Conservation (phyloP, 345 rosid species). For the Cochlearia excelsa region DNA sequence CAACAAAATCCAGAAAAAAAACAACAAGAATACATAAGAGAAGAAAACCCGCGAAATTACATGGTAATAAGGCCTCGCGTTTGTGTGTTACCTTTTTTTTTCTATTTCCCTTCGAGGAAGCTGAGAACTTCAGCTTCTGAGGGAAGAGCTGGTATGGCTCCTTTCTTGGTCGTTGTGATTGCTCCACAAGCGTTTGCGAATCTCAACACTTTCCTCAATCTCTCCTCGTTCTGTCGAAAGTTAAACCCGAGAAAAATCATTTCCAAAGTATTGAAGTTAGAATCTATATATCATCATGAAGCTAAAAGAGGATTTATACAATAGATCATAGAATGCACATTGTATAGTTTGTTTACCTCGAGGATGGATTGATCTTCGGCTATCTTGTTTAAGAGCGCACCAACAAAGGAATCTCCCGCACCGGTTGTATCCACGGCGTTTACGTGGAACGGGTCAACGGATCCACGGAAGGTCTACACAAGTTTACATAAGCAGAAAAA, state of each 20-base stretch:
- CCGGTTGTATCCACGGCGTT: conserved; percentile 88
- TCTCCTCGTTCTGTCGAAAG: conserved; percentile 55
- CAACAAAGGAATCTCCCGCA: conserved; percentile 96
- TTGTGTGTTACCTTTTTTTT: background rate
- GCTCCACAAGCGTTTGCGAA: conserved; percentile 97
- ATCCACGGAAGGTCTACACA: conserved; percentile 68
- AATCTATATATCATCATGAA: background rate
- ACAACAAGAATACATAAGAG: conserved; percentile 23
- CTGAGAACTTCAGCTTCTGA: conserved; percentile 48
- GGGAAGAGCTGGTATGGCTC: conserved; percentile 98
- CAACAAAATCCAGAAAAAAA: background rate
- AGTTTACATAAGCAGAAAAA: conserved; percentile 12
- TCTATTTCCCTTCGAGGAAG: conserved; percentile 44
- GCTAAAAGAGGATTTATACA: conserved; percentile 6
- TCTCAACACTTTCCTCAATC: conserved; percentile 68
- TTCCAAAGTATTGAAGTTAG: background rate
- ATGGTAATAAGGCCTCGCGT: conserved; percentile 16
- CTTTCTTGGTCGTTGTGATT: conserved; percentile 95
- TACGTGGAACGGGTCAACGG: conserved; percentile 82
- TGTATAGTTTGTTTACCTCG: conserved; percentile 46
- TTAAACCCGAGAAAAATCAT: background rate
- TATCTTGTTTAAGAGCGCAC: conserved; percentile 73
- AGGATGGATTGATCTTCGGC: conserved; percentile 75
- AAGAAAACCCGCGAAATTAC: conserved; percentile 17
- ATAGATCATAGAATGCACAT: background rate